Evolutionary conservation across 1,139 yeast genomes (phyloP), one percentile per base, ranked within the genome.

Genomic region (Candida labiduridarum): DNA sequence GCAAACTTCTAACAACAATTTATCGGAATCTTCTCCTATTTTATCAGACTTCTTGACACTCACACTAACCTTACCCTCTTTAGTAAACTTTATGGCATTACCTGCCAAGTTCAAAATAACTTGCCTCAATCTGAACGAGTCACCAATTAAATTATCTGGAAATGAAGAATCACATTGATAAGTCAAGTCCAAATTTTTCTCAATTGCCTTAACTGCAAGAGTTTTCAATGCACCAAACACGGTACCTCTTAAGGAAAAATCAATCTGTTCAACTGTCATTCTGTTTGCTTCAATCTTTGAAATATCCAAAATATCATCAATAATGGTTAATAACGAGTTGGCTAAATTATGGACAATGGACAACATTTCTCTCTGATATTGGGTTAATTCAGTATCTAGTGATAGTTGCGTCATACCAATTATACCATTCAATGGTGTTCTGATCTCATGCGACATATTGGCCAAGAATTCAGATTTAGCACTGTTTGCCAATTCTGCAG

Each of bases 381-480:
- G 96, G 5, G 95, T 88, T 55, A 89, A 74, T 62, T 89, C 94
- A 0, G 96, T 89, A 61, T 89, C 96, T 51, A 89, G 76, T 0
- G 96, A 87, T 58, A 89, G 73, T 66, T 89, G 96, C 1, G 96
- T 89, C 94, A 89, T 89, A 63, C 96, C 96, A 61, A 89, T 87
- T 47, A 89, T 89, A 74, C 96, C 96, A 66, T 89, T 89, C 81
- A 89, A 86, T 22, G 96, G 96, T 4, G 96, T 89, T 67, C 96
- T 79, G 61, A 89, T 87, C 69, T 89, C 96, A 71, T 89, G 96
- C 3, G 96, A 89, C 85, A 89, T 89, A 62, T 89, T 89, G 36
- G 96, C 96, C 70, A 89, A 78, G 65, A 89, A 89, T 66, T 89
- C 96, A 4, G 96, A 88, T 68, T 89, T 89, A n/a, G 96, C 91